These are phyloP conservation scores for Kregervanrija pseudodelftensis DNA, from an alignment of 805 yeast genomes.

Conservation along the genomic window DNA sequence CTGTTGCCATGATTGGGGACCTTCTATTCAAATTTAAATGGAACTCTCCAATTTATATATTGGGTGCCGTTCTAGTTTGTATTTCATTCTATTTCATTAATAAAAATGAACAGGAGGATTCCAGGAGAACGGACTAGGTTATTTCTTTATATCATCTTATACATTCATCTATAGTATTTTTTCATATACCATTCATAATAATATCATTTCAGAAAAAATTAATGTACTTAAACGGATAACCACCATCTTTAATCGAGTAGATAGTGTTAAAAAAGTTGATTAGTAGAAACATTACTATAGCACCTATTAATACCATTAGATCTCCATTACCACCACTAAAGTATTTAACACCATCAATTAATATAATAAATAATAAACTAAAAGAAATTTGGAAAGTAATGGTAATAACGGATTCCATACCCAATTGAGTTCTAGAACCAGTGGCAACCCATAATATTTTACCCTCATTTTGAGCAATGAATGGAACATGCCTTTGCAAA, in stretches of 20 bases:
- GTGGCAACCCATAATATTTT: conserved; percentile 48
- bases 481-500: conserved; percentile 52
- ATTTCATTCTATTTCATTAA: conserved; percentile 80
- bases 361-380: conserved; percentile 31
- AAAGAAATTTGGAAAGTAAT: conserved; percentile 43
- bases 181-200: background rate
- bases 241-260: conserved; percentile 38
- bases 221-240: conserved; percentile 38
- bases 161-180: background rate
- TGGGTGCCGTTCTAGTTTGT: conserved; percentile 79
- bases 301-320: conserved; percentile 17
- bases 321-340: conserved; percentile 5
- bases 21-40: conserved; percentile 59
- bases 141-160: background rate
- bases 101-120: conserved; percentile 64
- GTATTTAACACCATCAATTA: conserved; percentile 26
- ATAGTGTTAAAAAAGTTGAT: conserved; percentile 39
- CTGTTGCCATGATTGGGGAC: conserved; percentile 91
- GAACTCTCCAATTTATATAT: conserved; percentile 54
- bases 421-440: conserved; percentile 63
- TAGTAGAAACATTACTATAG: conserved; percentile 26
- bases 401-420: conserved; percentile 54
- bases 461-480: conserved; percentile 45
- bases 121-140: background rate
- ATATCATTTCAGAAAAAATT: conserved; percentile 5